These are phyloP conservation scores for Pythium oligandrum DNA, from an alignment of 352 stramenopile genomes.

Conservation along the genomic window DNA sequence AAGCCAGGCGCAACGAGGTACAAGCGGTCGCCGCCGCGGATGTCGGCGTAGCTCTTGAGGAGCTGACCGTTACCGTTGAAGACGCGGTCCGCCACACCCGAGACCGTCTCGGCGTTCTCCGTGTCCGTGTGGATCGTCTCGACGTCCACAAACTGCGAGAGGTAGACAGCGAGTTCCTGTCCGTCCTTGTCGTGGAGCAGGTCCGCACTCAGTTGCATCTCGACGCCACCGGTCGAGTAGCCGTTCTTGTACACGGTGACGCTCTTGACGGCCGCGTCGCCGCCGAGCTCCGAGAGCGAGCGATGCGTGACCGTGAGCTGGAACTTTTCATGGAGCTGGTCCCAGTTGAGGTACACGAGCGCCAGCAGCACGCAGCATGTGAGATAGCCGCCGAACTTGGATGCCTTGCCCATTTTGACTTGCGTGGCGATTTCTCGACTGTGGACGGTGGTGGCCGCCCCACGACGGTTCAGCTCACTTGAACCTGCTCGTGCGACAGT, in stretches of 20 bases:
- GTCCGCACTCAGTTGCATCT: constrained; percentile 61
- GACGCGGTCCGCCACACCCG: constrained; percentile 58
- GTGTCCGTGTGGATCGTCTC: constrained; percentile 36
- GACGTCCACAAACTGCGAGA: constrained; percentile 78
- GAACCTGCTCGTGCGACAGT: too few relatives aligned
- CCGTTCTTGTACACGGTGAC: constrained; percentile 80
- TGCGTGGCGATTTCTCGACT: too few relatives aligned
- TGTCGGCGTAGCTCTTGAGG: constrained; percentile 47
- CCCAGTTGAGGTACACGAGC: constrained; percentile 49
- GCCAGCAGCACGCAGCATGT: constrained; percentile 33
- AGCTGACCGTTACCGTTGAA: constrained; percentile 62
- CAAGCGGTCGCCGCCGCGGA: constrained; percentile 46
- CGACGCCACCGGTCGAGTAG: constrained; percentile 67
- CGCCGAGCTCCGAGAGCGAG: constrained; percentile 32
- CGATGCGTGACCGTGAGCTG: constrained; percentile 59
- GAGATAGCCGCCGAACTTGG: constrained; percentile 33
- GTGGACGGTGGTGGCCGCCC: too few relatives aligned
- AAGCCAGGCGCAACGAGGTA: constrained; percentile 71
- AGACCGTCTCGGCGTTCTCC: constrained; percentile 15
- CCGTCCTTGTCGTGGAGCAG: constrained; percentile 44
- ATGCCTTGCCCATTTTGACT: constrained; percentile 42
- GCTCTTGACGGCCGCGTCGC: constrained; percentile 36
- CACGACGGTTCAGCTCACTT: too few relatives aligned
- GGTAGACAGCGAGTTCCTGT: constrained; percentile 63
- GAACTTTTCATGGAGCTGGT: constrained; percentile 52